These are phyloP conservation scores for Aspergillus sclerotioniger DNA, from an alignment of 495 filamentous ascomycete species.

Conservation along the genomic window DNA sequence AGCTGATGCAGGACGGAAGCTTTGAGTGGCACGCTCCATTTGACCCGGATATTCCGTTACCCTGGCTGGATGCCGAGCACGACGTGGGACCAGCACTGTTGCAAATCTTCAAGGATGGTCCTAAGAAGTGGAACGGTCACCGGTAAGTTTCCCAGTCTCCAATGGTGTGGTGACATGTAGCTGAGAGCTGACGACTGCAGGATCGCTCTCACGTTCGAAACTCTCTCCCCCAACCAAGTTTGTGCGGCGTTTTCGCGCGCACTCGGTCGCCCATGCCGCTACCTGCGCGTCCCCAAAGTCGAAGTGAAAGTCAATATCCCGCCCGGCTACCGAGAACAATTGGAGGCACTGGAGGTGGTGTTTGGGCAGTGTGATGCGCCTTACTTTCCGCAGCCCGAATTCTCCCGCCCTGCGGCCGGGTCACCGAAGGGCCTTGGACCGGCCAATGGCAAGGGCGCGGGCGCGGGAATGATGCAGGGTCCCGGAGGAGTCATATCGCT, in stretches of 20 bases:
- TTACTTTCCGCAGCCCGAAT: constrained; percentile 60
- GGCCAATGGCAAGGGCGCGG: constrained; percentile 61
- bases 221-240: constrained; percentile 77
- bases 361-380: constrained; percentile 62
- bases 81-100: constrained; percentile 92
- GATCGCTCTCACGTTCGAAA: constrained; percentile 89
- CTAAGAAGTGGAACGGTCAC: constrained; percentile 78
- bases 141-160: constrained; percentile 49
- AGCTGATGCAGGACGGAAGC: constrained; percentile 74
- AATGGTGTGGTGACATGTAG: background rate
- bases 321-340: constrained; percentile 83
- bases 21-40: constrained; percentile 96
- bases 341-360: constrained; percentile 65
- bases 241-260: constrained; percentile 76
- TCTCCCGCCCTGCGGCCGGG: constrained; percentile 44
- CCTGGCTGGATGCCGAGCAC: constrained; percentile 98
- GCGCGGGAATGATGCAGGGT: constrained; percentile 55
- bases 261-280: constrained; percentile 72
- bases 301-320: constrained; percentile 85
- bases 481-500: constrained; percentile 50
- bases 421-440: constrained; percentile 55
- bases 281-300: constrained; percentile 69
- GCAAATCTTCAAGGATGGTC: constrained; percentile 93
- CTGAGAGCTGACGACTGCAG: constrained; percentile 40
- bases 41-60: constrained; percentile 78